Percentiles rank a stretch among this genome's conserved stretches.
phyloP scores from a whole-genome alignment of 441 rosid species.

The Macaranga tanarius region DNA sequence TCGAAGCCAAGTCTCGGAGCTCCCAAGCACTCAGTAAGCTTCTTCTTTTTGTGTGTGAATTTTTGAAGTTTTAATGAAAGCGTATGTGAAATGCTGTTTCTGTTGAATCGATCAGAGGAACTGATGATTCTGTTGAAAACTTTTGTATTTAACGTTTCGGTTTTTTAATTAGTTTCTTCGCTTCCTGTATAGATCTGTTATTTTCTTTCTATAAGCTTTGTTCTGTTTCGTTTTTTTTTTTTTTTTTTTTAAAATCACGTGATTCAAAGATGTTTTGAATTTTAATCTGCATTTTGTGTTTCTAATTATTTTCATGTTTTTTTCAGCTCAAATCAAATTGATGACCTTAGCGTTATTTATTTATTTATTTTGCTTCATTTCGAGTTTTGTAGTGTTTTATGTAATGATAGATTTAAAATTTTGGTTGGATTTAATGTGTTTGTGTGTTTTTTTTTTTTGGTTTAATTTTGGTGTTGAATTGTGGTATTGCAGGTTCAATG shows the following conservation, averaged over 20 bases:
- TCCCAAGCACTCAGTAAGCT: slow-evolving; percentile 37
- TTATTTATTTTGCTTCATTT: background rate
- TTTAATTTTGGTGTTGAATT: slow-evolving; percentile 11
- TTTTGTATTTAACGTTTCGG: background rate
- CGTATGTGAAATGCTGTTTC: background rate
- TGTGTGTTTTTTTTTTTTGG: background rate
- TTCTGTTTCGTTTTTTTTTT: background rate
- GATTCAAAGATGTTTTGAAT: background rate
- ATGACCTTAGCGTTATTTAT: slow-evolving; percentile 9
- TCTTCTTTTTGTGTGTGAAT: background rate
- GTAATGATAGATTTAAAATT: background rate
- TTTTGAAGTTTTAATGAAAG: background rate
- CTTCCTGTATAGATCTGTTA: slow-evolving; percentile 34
- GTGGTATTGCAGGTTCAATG: slow-evolving; percentile 47
- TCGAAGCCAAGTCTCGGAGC: slow-evolving; percentile 28
- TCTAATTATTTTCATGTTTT: background rate
- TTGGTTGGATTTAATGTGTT: background rate
- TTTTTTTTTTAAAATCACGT: too few species aligned
- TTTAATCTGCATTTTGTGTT: slow-evolving; percentile 1
- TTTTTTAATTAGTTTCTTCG: too few species aligned
- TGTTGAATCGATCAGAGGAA: slow-evolving; percentile 20
- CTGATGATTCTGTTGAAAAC: slow-evolving; percentile 16
- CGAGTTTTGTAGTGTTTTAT: background rate
- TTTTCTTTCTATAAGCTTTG: background rate
- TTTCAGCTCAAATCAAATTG: slow-evolving; percentile 6